phyloP scores from a whole-genome alignment of 1,139 yeast genomes.

The Debaryomyces singareniensis region DNA sequence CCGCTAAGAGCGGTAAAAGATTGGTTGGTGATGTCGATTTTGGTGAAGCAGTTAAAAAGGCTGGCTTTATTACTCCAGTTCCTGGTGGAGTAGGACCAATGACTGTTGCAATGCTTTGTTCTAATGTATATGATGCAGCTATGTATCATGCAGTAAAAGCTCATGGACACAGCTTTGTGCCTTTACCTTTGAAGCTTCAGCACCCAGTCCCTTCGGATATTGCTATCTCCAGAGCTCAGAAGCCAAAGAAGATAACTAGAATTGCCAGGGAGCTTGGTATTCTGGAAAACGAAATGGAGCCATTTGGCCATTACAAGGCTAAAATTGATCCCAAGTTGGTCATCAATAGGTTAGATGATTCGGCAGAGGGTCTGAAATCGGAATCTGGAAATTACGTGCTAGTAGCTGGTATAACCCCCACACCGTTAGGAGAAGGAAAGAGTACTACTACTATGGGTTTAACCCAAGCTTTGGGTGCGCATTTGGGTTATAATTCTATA shows the following conservation, averaged over 20 bases:
- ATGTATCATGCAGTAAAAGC: slow-evolving; percentile 44
- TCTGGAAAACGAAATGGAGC: slow-evolving; percentile 57
- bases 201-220: slow-evolving; percentile 73
- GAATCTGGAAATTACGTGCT: slow-evolving; percentile 57
- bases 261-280: slow-evolving; percentile 65
- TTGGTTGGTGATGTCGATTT: slow-evolving; percentile 77
- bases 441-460: slow-evolving; percentile 76
- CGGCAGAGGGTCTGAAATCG: slow-evolving; percentile 30
- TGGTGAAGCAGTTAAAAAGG: slow-evolving; percentile 47
- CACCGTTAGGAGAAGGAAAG: slow-evolving; percentile 80
- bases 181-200: slow-evolving; percentile 43
- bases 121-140: slow-evolving; percentile 65
- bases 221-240: slow-evolving; percentile 66
- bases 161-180: slow-evolving; percentile 38
- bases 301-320: slow-evolving; percentile 70
- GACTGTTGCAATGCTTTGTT: slow-evolving; percentile 80
- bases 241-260: slow-evolving; percentile 57
- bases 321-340: slow-evolving; percentile 56
- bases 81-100: slow-evolving; percentile 91
- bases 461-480: slow-evolving; percentile 77
- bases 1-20: slow-evolving; percentile 57
- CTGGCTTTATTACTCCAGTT: slow-evolving; percentile 68
- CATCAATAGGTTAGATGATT: slow-evolving; percentile 49
- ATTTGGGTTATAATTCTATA: slow-evolving; percentile 58
- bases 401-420: slow-evolving; percentile 80